phyloP scores from a whole-genome alignment of 2,329 filamentous ascomycete species.

The Stemphylium beticola region DNA sequence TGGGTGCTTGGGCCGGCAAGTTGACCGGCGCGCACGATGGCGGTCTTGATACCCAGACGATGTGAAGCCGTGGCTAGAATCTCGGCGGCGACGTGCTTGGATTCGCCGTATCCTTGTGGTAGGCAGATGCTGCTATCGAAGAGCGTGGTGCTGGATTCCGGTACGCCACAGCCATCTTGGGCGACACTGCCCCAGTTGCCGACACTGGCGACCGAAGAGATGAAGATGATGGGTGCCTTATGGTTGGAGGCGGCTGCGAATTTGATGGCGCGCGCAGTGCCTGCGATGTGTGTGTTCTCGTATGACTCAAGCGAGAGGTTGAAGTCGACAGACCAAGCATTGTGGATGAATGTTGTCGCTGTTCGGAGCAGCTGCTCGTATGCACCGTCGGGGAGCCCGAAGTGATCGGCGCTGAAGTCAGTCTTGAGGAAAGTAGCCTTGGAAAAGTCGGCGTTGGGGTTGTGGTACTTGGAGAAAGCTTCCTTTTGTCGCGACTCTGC shows the following conservation, averaged over 20 bases:
- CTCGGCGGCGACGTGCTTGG: constrained; percentile 45
- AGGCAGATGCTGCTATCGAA: constrained; percentile 41
- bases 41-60: constrained; percentile 27
- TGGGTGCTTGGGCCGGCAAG: constrained; percentile 34
- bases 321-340: constrained; percentile 64
- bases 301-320: constrained; percentile 37
- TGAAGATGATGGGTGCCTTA: constrained; percentile 43
- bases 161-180: constrained; percentile 5
- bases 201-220: constrained; percentile 49
- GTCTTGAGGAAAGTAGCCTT: constrained; percentile 1
- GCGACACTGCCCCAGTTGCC: constrained; percentile 11
- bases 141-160: constrained; percentile 24
- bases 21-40: constrained; percentile 38
- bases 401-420: constrained; percentile 20
- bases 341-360: constrained; percentile 57
- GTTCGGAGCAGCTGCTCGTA: constrained; percentile 17
- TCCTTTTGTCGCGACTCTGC: constrained; percentile 18
- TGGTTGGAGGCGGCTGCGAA: constrained; percentile 7
- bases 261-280: constrained; percentile 12
- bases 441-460: constrained; percentile 11
- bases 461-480: constrained; percentile 3
- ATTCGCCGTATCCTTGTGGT: constrained; percentile 48
- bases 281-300: constrained; percentile 19
- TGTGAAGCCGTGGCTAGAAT: constrained; percentile 41
- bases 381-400: constrained; percentile 47